Percentiles rank a stretch among this genome's conserved stretches.
Evolutionary conservation across 176 grass and related monocot genomes (phyloP).

Genomic region (Oryza meridionalis): DNA sequence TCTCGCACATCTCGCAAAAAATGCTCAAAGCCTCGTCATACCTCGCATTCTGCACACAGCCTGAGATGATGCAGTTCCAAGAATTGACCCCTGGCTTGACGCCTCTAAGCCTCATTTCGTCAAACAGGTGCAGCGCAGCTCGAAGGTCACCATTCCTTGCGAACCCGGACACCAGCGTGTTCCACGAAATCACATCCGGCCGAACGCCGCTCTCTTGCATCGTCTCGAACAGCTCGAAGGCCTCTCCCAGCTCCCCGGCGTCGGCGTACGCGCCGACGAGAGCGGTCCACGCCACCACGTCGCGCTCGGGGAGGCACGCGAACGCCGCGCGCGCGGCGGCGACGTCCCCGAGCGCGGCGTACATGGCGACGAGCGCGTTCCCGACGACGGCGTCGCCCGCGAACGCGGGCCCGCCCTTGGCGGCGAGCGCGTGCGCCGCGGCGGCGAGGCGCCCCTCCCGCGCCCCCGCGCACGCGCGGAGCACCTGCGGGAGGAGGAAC

Average conservation of each 20-base stretch:
- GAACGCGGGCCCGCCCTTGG: conserved; percentile 37
- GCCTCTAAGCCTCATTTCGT: conserved; percentile 53
- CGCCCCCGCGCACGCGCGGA: conserved; percentile 62
- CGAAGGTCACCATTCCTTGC: conserved; percentile 54
- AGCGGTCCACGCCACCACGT: conserved; percentile 70
- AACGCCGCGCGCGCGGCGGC: conserved; percentile 50
- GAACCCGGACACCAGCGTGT: conserved; percentile 68
- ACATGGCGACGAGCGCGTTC: conserved; percentile 70
- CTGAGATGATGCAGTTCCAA: conserved; percentile 75
- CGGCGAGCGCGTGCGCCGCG: conserved; percentile 51
- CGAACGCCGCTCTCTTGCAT: conserved; percentile 58
- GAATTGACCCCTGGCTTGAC: conserved; percentile 56
- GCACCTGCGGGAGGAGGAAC: conserved; percentile 73
- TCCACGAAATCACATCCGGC: conserved; percentile 73
- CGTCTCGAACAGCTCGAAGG: conserved; percentile 47
- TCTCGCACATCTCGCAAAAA: conserved; percentile 61
- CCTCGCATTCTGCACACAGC: conserved; percentile 60
- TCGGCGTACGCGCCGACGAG: conserved; percentile 59
- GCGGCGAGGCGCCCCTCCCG: conserved; percentile 36
- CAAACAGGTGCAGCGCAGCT: conserved; percentile 54
- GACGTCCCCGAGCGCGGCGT: conserved; percentile 55
- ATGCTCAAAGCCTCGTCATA: conserved; percentile 50
- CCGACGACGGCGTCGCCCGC: conserved; percentile 51
- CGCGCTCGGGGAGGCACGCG: conserved; percentile 53
- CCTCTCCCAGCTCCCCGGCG: conserved; percentile 51